A percentile compares a stretch with the other conserved stretches of the same genome.
Conservation (phyloP, 2,329 filamentous ascomycete species). For the Diplodia intermedia region DNA sequence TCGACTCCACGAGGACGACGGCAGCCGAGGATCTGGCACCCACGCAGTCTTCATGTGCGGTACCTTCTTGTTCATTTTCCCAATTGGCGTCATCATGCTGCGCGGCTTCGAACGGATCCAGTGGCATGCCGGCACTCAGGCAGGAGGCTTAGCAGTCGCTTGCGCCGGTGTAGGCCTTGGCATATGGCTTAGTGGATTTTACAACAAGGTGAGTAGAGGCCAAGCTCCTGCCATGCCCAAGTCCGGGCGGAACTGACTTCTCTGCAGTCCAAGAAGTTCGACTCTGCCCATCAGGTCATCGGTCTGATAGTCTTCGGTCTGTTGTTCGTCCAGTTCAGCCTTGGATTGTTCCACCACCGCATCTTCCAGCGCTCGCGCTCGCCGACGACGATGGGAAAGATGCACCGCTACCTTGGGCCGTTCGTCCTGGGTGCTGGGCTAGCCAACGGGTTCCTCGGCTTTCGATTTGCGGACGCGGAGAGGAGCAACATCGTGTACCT, state of each 20-base stretch:
- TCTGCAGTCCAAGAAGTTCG: conserved; percentile 60
- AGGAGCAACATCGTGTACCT: conserved; percentile 36
- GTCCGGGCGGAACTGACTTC: background rate
- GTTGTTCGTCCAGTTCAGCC: conserved; percentile 9
- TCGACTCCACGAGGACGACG: conserved; percentile 36
- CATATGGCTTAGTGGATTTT: conserved; percentile 59
- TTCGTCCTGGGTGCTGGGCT: conserved; percentile 36
- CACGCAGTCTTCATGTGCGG: conserved; percentile 62
- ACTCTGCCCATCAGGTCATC: conserved; percentile 43
- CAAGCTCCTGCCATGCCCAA: background rate
- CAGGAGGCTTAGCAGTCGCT: conserved; percentile 56
- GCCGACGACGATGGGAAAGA: conserved; percentile 34
- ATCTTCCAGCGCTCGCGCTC: conserved; percentile 33
- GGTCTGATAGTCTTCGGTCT: conserved; percentile 15
- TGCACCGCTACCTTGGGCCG: conserved; percentile 37
- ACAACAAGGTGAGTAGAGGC: conserved; percentile 60
- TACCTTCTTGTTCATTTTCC: conserved; percentile 63
- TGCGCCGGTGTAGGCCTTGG: conserved; percentile 61
- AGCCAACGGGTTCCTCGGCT: conserved; percentile 38
- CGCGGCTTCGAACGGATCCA: conserved; percentile 59
- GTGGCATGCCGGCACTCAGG: conserved; percentile 64
- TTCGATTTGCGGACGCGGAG: conserved; percentile 35
- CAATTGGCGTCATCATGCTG: conserved; percentile 62
- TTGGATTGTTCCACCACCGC: conserved; percentile 22
- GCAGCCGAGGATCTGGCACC: conserved; percentile 39